Percentiles rank a stretch among this genome's conserved stretches.
Evolutionary conservation across 225 moss, liverwort and hornwort species (phyloP).

Genomic region (Pleurozium schreberi): DNA sequence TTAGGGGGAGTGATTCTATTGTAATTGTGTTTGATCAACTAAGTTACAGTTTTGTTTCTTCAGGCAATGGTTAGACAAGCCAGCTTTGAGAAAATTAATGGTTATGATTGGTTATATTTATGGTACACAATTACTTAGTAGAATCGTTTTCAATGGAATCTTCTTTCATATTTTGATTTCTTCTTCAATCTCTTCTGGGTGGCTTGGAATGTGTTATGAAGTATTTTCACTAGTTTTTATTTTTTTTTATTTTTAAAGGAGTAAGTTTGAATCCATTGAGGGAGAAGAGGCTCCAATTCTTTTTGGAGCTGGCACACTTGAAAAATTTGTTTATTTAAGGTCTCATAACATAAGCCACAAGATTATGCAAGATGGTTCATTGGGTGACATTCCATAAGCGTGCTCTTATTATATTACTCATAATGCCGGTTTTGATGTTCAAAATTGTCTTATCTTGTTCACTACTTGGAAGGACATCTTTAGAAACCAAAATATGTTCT

Average conservation of each 20-base stretch:
- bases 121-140: not conserved
- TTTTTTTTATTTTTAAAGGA: too few species aligned
- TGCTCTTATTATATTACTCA: not conserved
- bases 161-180: not conserved
- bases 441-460: not conserved
- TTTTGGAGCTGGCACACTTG: accelerated
- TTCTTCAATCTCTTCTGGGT: not conserved
- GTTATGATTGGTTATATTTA: not conserved
- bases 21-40: not conserved
- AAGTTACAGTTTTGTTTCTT: not conserved
- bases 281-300: not conserved
- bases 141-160: not conserved
- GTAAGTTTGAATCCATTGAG: not conserved
- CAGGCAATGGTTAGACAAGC: not conserved
- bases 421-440: too few species aligned
- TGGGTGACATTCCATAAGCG: too few species aligned
- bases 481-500: not conserved
- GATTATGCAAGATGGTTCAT: too few species aligned
- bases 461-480: too few species aligned
- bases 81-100: not conserved
- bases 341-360: not conserved
- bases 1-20: not conserved
- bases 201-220: not conserved
- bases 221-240: not conserved
- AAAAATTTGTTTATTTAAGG: not conserved